Evolutionary conservation across 805 yeast species (phyloP), one percentile per base, ranked within the genome.

Genomic region (Ogataea nitratoaversa): DNA sequence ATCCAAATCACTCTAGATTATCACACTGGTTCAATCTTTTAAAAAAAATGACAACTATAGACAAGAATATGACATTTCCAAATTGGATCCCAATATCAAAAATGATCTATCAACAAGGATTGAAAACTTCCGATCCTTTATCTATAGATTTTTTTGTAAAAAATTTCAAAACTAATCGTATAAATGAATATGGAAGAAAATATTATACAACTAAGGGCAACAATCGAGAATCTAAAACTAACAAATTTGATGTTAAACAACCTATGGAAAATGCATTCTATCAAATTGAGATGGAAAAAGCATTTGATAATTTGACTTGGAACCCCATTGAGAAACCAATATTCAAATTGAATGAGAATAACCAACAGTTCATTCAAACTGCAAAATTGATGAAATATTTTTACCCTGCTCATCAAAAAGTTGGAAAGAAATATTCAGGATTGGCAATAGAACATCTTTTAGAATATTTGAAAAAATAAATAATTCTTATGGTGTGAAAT

Each of bases 231-330:
- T n/a, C n/a, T n/a, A n/a, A n/a, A n/a, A n/a, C n/a, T 16, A 16
- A 16, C 13, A 9, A 31, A 19, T 31, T 19, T 31, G 34, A 43
- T 22, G 33, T 41, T 11, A 43, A 7, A 11, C 9, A 22, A 22
- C 25, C 25, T 8, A 22, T 22, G 11, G 9, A 22, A 22, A 22
- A 22, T 11, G 9, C 25, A 22, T 22, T 22, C 25, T 11, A 48
- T 30, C 34, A 39, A 31, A 19, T 36, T 7, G 32, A 43, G 18
- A 40, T 43, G 41, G 43, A 43, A 9, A 42, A 46, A 28, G 35
- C 44, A 14, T 46, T 41, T 29, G 30, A 30, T 5, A 37, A 47
- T n/a, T 29, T 48, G 28, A 19, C 27, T 19, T 48, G 52, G 52
- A 23, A 22, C 11, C 25, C 7, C 11, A 8, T 18, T 7, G 36